Evolutionary conservation across 2,329 filamentous ascomycete genomes (phyloP).

Genomic region (Emmonsiellopsis sp.): DNA sequence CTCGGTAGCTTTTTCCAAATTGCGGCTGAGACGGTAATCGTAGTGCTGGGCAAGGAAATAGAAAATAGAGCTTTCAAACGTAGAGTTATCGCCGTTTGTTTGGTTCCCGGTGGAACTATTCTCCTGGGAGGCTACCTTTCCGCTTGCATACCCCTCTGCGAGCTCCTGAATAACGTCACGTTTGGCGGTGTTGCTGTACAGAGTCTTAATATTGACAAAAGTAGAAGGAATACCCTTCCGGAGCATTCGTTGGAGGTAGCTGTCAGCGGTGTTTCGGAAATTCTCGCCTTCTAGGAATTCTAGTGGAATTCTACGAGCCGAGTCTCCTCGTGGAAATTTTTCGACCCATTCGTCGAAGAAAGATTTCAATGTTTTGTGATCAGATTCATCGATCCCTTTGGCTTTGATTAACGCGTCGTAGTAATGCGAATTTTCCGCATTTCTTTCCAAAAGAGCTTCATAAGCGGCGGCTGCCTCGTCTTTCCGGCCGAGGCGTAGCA

Average conservation of each 20-base stretch:
- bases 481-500: constrained; percentile 65
- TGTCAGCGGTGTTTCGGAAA: constrained; percentile 67
- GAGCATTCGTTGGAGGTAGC: constrained; percentile 75
- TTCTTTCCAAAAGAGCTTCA: constrained; percentile 69
- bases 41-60: constrained; percentile 97
- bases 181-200: constrained; percentile 73
- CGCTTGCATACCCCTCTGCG: constrained; percentile 67
- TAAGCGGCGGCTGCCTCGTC: constrained; percentile 78
- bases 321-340: constrained; percentile 75
- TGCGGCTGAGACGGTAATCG: constrained; percentile 80
- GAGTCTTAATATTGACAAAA: constrained; percentile 90
- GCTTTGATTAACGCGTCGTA: constrained; percentile 67
- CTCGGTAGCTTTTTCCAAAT: constrained; percentile 69
- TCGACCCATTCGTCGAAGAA: constrained; percentile 74
- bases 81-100: constrained; percentile 43
- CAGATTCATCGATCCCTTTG: constrained; percentile 53
- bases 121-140: constrained; percentile 36
- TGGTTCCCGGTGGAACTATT: constrained; percentile 41
- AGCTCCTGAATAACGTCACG: constrained; percentile 65
- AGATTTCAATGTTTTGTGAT: constrained; percentile 56
- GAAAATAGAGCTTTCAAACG: constrained; percentile 67
- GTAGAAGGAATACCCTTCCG: constrained; percentile 90
- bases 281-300: constrained; percentile 78
- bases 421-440: constrained; percentile 78
- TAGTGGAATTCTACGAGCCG: constrained; percentile 73